phyloP scores from a whole-genome alignment of 1,284 basidiomycete species.

The Rhodotorula sp. region DNA sequence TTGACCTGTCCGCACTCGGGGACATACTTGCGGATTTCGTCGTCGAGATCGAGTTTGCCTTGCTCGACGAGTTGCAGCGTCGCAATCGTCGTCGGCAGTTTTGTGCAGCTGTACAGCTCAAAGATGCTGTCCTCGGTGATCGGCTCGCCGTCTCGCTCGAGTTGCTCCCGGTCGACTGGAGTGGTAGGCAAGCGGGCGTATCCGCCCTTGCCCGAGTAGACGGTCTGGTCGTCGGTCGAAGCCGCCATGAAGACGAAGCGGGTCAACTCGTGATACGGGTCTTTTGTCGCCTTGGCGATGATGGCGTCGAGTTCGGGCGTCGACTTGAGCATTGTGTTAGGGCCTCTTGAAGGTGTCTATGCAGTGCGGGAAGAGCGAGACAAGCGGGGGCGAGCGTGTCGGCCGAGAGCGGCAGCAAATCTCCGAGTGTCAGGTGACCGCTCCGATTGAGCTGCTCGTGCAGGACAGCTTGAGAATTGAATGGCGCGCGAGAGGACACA shows the following conservation, averaged over 20 bases:
- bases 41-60: slow-evolving; percentile 20
- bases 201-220: slow-evolving; percentile 11
- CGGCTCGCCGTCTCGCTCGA: neutral
- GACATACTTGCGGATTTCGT: slow-evolving; percentile 11
- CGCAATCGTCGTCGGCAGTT: slow-evolving; percentile 17
- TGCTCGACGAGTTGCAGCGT: slow-evolving; percentile 30
- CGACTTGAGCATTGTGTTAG: neutral
- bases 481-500: too few species aligned
- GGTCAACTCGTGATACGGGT: slow-evolving; percentile 4
- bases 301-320: neutral
- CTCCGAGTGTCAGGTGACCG: too few species aligned
- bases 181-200: neutral
- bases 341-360: neutral
- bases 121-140: slow-evolving; percentile 9
- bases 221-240: neutral
- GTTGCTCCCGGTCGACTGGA: neutral
- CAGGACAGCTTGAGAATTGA: too few species aligned
- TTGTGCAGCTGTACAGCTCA: slow-evolving; percentile 11
- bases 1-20: slow-evolving; percentile 14
- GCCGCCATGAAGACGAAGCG: slow-evolving; percentile 11
- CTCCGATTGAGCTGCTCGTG: too few species aligned
- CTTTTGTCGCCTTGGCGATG: neutral
- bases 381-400: neutral
- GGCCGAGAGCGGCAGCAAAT: too few species aligned
- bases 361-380: neutral